Conservation (phyloP, 1,284 basidiomycete genomes). For the Tremellales sp. region DNA sequence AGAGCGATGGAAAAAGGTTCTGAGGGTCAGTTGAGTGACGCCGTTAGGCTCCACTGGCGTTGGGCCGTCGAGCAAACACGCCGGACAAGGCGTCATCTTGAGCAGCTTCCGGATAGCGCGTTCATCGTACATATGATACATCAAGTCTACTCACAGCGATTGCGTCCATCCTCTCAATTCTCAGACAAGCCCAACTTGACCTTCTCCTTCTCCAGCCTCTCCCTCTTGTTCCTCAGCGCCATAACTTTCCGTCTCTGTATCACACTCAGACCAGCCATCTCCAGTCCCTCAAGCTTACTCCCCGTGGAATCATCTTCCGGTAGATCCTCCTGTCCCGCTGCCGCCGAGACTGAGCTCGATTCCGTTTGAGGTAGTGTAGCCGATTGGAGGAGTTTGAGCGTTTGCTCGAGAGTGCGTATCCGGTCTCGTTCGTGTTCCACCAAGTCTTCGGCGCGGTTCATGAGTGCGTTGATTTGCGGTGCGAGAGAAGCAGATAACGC, state of each 20-base stretch:
- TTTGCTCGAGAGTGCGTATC: slow-evolving; percentile 26
- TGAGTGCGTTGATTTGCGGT: slow-evolving; percentile 43
- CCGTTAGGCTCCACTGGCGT: no score
- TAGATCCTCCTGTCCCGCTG: no score
- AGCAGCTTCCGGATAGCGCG: no score
- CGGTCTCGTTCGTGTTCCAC: slow-evolving; percentile 23
- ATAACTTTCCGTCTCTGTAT: slow-evolving; percentile 39
- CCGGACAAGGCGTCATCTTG: no score
- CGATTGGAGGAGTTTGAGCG: slow-evolving; percentile 18
- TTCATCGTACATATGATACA: no score
- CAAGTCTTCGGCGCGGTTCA: slow-evolving; percentile 30
- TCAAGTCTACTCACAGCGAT: no score
- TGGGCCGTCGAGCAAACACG: no score
- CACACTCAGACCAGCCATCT: slow-evolving; percentile 31
- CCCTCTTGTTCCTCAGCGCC: slow-evolving; percentile 37
- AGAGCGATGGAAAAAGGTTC: no score
- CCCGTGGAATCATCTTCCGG: neutral
- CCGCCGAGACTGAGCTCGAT: no score
- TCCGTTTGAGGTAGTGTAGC: slow-evolving; percentile 9
- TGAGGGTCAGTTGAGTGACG: no score
- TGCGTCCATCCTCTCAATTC: no score
- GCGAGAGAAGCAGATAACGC: slow-evolving; percentile 35
- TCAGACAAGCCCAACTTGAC: slow-evolving; percentile 18
- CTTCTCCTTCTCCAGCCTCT: slow-evolving; percentile 41
- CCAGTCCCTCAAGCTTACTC: slow-evolving; percentile 23